phyloP scores from a whole-genome alignment of 768 basidiomycete genomes.

The Coprinopsis sp. region DNA sequence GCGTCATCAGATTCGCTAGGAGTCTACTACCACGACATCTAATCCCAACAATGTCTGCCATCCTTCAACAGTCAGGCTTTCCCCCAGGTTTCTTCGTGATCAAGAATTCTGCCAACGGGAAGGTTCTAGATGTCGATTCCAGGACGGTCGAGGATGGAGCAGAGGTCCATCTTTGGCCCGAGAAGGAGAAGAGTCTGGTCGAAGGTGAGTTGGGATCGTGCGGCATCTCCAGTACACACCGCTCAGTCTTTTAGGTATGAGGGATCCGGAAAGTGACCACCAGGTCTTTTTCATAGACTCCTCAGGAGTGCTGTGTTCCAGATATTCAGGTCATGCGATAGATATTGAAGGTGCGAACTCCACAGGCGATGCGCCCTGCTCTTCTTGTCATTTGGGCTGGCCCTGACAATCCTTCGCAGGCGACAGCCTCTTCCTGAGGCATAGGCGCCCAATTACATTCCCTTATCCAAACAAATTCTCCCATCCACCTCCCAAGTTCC shows the following conservation, averaged over 20 bases:
- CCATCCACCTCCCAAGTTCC: slow-evolving; percentile 71
- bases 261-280: slow-evolving; percentile 67
- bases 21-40: not conserved
- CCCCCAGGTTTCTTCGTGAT: slow-evolving; percentile 62
- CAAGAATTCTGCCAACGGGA: slow-evolving; percentile 46
- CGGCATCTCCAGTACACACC: not conserved
- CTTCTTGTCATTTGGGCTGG: not conserved
- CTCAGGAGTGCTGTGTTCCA: slow-evolving; percentile 71
- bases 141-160: slow-evolving; percentile 57
- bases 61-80: slow-evolving; percentile 37
- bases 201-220: slow-evolving; percentile 49
- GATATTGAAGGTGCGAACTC: slow-evolving; percentile 61
- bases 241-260: slow-evolving; percentile 43
- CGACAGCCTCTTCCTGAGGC: slow-evolving; percentile 65
- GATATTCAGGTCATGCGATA: slow-evolving; percentile 75
- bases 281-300: slow-evolving; percentile 86
- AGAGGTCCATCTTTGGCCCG: slow-evolving; percentile 61
- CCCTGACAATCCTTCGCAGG: slow-evolving; percentile 30
- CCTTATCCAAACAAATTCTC: slow-evolving; percentile 78
- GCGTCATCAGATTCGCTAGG: not conserved
- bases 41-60: slow-evolving; percentile 13
- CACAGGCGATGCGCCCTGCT: not conserved
- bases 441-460: slow-evolving; percentile 67
- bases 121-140: slow-evolving; percentile 52
- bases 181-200: slow-evolving; percentile 72